These are phyloP conservation scores for Pseudogymnoascus sp. DNA, from an alignment of 2,329 filamentous ascomycete species.

Conservation along the genomic window DNA sequence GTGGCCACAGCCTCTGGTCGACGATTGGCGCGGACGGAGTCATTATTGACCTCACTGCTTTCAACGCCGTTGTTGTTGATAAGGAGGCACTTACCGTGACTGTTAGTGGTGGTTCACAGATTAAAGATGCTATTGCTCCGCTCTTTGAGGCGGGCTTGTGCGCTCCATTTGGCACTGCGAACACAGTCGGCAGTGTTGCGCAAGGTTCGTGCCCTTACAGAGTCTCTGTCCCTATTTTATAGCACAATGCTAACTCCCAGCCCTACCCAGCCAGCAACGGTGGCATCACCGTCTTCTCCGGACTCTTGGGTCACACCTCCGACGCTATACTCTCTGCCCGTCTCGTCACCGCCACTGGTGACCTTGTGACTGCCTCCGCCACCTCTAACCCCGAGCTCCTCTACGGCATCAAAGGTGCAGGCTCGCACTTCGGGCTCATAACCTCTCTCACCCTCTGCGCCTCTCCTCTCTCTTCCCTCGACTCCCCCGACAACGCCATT, in stretches of 20 bases:
- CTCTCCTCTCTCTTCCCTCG: conserved; percentile 19
- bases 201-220: conserved; percentile 25
- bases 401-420: conserved; percentile 26
- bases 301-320: conserved; percentile 67
- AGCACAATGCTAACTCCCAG: conserved; percentile 34
- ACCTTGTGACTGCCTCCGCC: conserved; percentile 19
- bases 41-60: conserved; percentile 22
- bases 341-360: conserved; percentile 31
- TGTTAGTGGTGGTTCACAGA: conserved; percentile 14
- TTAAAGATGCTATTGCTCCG: conserved; percentile 16
- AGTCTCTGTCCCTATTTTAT: conserved; percentile 24
- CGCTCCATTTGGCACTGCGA: conserved; percentile 25
- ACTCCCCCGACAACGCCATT: conserved; percentile 19
- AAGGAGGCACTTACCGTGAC: conserved; percentile 14
- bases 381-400: conserved; percentile 21
- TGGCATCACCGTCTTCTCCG: conserved; percentile 68
- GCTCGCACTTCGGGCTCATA: conserved; percentile 28
- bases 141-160: conserved; percentile 15
- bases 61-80: conserved; percentile 18
- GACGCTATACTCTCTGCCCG: conserved; percentile 49
- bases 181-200: conserved; percentile 25
- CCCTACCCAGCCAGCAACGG: conserved; percentile 67
- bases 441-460: conserved; percentile 23
- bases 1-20: conserved; percentile 24
- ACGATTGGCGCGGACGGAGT: conserved; percentile 22